Base-by-base conservation (phyloP, 1,139 yeast genomes). In the Zygosaccharomyces sapae region DNA sequence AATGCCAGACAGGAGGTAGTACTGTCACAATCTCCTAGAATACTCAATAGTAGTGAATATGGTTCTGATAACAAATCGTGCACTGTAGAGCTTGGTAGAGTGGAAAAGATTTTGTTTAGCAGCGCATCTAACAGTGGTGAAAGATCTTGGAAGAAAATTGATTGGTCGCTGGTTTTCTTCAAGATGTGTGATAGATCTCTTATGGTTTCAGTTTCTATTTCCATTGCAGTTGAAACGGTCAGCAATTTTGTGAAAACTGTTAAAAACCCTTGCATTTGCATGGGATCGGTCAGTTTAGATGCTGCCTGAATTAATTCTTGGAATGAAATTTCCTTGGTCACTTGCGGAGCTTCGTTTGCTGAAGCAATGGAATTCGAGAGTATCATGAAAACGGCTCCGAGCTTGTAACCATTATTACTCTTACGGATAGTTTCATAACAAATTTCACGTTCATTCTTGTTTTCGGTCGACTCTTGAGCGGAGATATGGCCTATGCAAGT, bases 211-310 rank as follows among this genome's bases (percentile, higher is more conserved):
- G 50, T 34, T 0, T 48, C 29, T 19, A 63, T 33, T 19, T 51
- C 50, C 50, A 59, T 54, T 4, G 54, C 52, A 39, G 50, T 57
- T 4, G 55, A 41, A 5, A 62, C 35, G 34, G 54, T 61, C 9
- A 65, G 25, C 8, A 60, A 43, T 45, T 66, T 65, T 40, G 52
- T 59, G 8, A 58, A 33, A 13, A 63, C 44, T 46, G 63, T 66
- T n/a, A 65, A 42, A 33, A 55, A 57, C 2, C 69, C 66, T 48
- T 64, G 68, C 37, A 50, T 60, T 41, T 61, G 61, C 42, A 63
- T 49, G 5, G 68, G 68, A 44, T 66, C 69, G 9, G 48, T 55
- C 9, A 62, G 47, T 6, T 33, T 44, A 13, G 38, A 38, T 4
- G 52, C 49, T n/a, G 41, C 33, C 1, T 39, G 12, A 16, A 58